Evolutionary conservation across 495 filamentous ascomycete genomes (phyloP), one percentile per base, ranked within the genome.

Genomic region (Gamarada debralockiae): DNA sequence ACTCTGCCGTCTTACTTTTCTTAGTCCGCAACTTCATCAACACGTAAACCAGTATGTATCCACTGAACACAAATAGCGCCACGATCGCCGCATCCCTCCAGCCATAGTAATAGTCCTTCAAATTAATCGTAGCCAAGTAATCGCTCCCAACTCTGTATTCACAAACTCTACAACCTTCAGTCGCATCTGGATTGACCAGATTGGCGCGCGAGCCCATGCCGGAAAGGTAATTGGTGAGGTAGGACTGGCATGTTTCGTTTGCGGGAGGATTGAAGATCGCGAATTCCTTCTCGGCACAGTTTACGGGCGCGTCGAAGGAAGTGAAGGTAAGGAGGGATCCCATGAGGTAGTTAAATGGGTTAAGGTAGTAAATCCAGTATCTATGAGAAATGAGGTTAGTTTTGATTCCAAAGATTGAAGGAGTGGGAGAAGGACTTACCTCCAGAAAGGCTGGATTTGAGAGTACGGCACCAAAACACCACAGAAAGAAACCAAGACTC

Each of bases 81-180:
- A 73, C 65, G 22, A 79, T 73, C 1, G 34, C 75, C 7, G 79
- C 81, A 60, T 84, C 66, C 27, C 80, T 69, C 85, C 84, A 87
- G 44, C 81, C 82, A 51, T 84, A 61, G 48, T 61, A 43, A 63
- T 73, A 79, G 61, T 62, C 52, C 22, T 57, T 52, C 8, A 65
- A 41, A 18, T 68, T 65, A 1, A 70, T 27, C 23, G 48, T 50
- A 33, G 37, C 42, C 41, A 83, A 67, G 54, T 79, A 89, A 38
- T 79, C 70, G 55, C 79, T 73, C 0, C 83, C 84, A 38, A 36
- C 70, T 3, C 66, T 67, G 58, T 78, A 86, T 53, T 79, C 76
- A 55, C 86, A 90, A 48, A 78, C 85, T n/a, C 71, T 62, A 57
- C 86, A 90, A 14, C 73, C 59, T 3, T 67, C 68, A 6, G 60